Evolutionary conservation across 2,329 filamentous ascomycete genomes (phyloP), one percentile per base, ranked within the genome.

Genomic region (Rhynchosporium secalis): DNA sequence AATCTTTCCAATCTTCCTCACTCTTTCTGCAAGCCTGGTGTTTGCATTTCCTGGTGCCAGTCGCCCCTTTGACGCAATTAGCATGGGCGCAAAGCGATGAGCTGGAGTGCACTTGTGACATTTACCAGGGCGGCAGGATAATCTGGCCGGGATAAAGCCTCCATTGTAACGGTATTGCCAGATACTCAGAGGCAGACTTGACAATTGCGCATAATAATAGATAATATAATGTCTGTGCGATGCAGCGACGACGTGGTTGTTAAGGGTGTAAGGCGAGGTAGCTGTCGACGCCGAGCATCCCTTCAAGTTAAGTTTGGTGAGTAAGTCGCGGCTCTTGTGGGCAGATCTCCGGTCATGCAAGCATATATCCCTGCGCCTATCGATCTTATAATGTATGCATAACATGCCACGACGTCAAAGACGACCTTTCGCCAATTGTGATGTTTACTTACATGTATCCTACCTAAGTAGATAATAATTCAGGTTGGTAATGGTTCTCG

Each of bases 111-210:
- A 65, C 68, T 65, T 20, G 63, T 56, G n/a, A 62, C 64, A 78
- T 89, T 82, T 83, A 97, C 94, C 88, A 96, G 88, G 85, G 98
- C 88, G 71, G 87, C 88, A 76, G 94, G 92, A 82, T 98, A 98
- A 78, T 97, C 94, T 77, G 90, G 83, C 78, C 92, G 86, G 75
- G 90, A 88, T 74, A 94, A 84, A 73, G 88, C 88, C 64, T 91
- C 88, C 86, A 91, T 91, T 72, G 72, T 77, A 75, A 52, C 33
- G 56, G 56, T 68, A 56, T 58, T 68, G 56, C 55, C 63, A 49
- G 61, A 65, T 63, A 62, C 60, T 72, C 64, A 70, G 62, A 59
- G 56, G 46, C 61, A 59, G 33, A 62, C 70, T 68, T 58, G 67
- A 62, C 70, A 62, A 61, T 62, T 60, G 64, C 59, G 68, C 69